These are phyloP conservation scores for Dothideomycetidae sp. DNA, from an alignment of 2,329 filamentous ascomycete genomes.

Conservation along the genomic window DNA sequence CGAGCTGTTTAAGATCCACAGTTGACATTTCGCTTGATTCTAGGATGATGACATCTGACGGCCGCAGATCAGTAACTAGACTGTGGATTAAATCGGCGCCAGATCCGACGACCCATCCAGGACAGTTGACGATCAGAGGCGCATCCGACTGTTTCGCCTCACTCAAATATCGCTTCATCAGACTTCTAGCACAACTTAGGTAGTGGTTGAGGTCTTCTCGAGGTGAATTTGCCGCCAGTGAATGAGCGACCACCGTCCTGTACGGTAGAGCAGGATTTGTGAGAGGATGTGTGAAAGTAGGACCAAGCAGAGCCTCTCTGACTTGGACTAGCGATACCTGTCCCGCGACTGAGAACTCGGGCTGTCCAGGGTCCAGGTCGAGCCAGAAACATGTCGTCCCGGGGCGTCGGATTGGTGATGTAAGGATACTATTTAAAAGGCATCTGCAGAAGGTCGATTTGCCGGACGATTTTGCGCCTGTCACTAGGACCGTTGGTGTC, in stretches of 20 bases:
- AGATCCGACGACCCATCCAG: constrained; percentile 59
- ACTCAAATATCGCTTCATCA: constrained; percentile 45
- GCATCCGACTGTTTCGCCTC: constrained; percentile 28
- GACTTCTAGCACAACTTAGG: constrained; percentile 46
- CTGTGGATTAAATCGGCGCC: constrained; percentile 50
- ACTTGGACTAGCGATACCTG: constrained; percentile 54
- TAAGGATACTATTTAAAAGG: constrained; percentile 53
- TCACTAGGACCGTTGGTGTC: constrained; percentile 41
- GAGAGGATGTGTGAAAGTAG: constrained; percentile 50
- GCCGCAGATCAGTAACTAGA: constrained; percentile 39
- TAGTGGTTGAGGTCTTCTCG: constrained; percentile 55
- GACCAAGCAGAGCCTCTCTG: constrained; percentile 46
- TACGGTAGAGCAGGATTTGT: constrained; percentile 14
- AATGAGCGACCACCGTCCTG: constrained; percentile 43
- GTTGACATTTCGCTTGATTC: constrained; percentile 29
- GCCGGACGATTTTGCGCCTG: constrained; percentile 57
- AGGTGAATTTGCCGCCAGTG: constrained; percentile 50
- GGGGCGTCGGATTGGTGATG: constrained; percentile 23
- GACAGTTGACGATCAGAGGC: constrained; percentile 58
- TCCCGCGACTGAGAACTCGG: constrained; percentile 58
- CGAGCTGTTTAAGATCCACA: constrained; percentile 13
- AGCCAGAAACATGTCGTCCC: constrained; percentile 36
- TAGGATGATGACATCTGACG: constrained; percentile 54
- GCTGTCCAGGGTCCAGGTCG: constrained; percentile 65
- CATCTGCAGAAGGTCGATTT: constrained; percentile 62